These are phyloP conservation scores for Eucalyptus microcorys DNA, from an alignment of 345 rosid genomes.

Conservation along the genomic window DNA sequence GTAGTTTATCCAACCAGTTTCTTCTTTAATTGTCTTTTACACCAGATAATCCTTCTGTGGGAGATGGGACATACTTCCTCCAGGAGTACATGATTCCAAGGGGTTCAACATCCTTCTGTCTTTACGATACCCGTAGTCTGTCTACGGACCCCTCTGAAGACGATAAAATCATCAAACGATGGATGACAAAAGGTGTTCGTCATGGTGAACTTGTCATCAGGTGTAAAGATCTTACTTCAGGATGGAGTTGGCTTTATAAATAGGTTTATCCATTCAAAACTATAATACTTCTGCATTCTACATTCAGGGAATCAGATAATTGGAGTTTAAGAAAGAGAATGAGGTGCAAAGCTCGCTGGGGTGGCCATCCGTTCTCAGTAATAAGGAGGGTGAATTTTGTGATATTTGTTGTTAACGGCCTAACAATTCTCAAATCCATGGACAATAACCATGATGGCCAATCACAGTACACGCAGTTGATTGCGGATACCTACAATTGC, in stretches of 20 bases:
- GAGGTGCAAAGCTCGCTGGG: conserved; percentile 18
- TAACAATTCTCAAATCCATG: conserved; percentile 44
- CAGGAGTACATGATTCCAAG: conserved; percentile 67
- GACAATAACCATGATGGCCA: conserved; percentile 5
- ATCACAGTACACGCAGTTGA: conserved; percentile 13
- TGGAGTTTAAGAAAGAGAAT: conserved; percentile 25
- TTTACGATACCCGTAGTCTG: conserved; percentile 60
- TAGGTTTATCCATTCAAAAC: neutral
- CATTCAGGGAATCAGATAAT: conserved; percentile 45
- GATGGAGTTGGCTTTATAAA: neutral
- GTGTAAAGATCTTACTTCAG: conserved; percentile 12
- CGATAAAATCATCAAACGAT: conserved; percentile 29
- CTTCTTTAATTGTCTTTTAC: neutral
- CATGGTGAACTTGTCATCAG: conserved; percentile 47
- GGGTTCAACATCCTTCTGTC: conserved; percentile 50
- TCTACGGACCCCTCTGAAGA: conserved; percentile 20
- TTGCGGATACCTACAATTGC: conserved; percentile 27
- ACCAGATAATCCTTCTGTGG: conserved; percentile 27
- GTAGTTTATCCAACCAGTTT: neutral
- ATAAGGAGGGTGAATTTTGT: conserved; percentile 48
- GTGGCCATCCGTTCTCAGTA: conserved; percentile 3
- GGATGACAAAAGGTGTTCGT: conserved; percentile 57
- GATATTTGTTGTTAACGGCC: conserved; percentile 55
- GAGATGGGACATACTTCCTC: conserved; percentile 65
- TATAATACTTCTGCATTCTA: neutral